Base-by-base conservation (phyloP, 257 asterid genomes). In the Henckelia pumila region DNA sequence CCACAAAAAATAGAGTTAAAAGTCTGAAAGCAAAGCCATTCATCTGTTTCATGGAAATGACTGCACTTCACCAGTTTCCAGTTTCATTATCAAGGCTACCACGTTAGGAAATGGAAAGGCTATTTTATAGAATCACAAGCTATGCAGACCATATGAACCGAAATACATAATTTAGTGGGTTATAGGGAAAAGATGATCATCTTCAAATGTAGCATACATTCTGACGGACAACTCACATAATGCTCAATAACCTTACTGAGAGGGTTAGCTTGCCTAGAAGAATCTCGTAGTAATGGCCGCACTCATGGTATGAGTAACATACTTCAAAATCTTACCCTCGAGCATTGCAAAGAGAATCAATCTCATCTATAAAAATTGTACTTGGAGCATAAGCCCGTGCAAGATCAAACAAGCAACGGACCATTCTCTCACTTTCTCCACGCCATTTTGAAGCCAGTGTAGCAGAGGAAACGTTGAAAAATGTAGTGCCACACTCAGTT, bases 401-500 rank as follows among this genome's bases (percentile, higher is more conserved):
- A 66, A 94, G 99, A 77, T 94, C 99, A 76, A 91, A 94, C 78
- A 94, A 84, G 79, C 97, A 90, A 74, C 99, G 95, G 47, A 94
- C 99, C 99, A 94, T 94, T 70, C 99, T 81, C 66, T 91, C 99
- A 79, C 99, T 91, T 76, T 94, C 99, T 47, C 99, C 99, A 68
- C 97, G 99, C 99, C 97, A 94, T 76, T 94, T 94, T 56, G 99
- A 94, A 75, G 99, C 99, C 91, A 94, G 71, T 16, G 99, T 94
- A 30, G 99, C 97, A 69, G 99, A 94, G 76, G 99, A 94, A 78
- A 94, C 99, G 61, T 94, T 94, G 75, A 94, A 94, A 77, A 94
- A 94, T 10, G 99, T 91, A 4, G 97, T 94, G 68, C 99, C 99
- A 32, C 99, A 94, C 82, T 94, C 99, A 9, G 99, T 94, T 59